Percentiles rank a stretch among this genome's conserved stretches.
Conservation (phyloP, 192 early-diverging fungal species). For the Backusella tuberculispora region DNA sequence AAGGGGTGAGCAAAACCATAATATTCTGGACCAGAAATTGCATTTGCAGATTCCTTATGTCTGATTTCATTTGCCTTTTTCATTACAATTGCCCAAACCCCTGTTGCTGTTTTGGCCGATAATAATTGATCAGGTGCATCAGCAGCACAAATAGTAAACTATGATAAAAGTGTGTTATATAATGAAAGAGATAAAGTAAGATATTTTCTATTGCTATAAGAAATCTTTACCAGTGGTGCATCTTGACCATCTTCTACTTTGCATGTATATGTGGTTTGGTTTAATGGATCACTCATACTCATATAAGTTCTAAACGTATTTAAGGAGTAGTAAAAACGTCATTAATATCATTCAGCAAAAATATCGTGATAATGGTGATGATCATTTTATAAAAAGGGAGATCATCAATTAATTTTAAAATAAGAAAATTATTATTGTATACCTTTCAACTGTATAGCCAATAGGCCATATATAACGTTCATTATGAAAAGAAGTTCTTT, state of each 20-base stretch:
- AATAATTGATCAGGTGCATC: slow-evolving; percentile 64
- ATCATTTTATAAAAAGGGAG: too few relatives aligned
- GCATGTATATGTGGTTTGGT: slow-evolving; percentile 65
- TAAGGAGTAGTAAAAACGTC: neutral
- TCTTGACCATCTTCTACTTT: slow-evolving; percentile 70
- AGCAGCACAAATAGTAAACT: slow-evolving; percentile 71
- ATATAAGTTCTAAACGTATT: slow-evolving; percentile 54
- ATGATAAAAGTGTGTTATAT: too few relatives aligned
- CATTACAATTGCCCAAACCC: slow-evolving; percentile 74
- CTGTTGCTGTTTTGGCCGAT: slow-evolving; percentile 67
- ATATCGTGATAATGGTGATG: slow-evolving; percentile 16
- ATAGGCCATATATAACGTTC: slow-evolving; percentile 85
- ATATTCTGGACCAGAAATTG: slow-evolving; percentile 81
- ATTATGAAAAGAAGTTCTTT: slow-evolving; percentile 68
- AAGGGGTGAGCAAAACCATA: slow-evolving; percentile 84
- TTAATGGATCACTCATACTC: slow-evolving; percentile 66
- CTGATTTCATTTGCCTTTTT: slow-evolving; percentile 73
- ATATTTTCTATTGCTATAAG: too few relatives aligned
- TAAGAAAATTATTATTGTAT: too few relatives aligned
- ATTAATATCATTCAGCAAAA: neutral
- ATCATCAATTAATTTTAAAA: too few relatives aligned
- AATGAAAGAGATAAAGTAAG: too few relatives aligned
- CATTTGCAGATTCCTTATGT: slow-evolving; percentile 65
- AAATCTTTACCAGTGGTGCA: slow-evolving; percentile 48
- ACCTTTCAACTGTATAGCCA: slow-evolving; percentile 68